A percentile compares a stretch with the other conserved stretches of the same genome.
Conservation (phyloP, 2,329 filamentous ascomycete species). For the Ceratocystis harringtonii region DNA sequence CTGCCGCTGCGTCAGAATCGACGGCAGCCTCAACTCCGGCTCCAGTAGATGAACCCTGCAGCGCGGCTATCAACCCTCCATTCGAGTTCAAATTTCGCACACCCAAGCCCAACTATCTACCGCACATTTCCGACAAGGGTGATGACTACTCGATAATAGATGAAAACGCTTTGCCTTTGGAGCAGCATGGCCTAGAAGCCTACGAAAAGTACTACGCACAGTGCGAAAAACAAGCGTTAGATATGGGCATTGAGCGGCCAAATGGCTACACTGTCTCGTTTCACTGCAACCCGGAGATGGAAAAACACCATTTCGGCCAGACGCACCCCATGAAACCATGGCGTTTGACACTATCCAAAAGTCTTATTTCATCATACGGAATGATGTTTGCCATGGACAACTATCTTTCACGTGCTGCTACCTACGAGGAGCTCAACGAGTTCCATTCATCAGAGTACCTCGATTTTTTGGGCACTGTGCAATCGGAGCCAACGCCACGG, state of each 20-base stretch:
- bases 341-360: constrained; percentile 89
- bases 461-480: constrained; percentile 64
- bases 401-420: constrained; percentile 70
- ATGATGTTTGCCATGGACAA: constrained; percentile 96
- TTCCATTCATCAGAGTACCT: constrained; percentile 88
- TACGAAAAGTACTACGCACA: constrained; percentile 43
- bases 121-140: constrained; percentile 38
- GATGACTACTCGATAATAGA: constrained; percentile 37
- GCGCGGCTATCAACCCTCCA: constrained; percentile 27
- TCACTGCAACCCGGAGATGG: constrained; percentile 87
- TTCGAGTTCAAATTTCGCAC: constrained; percentile 35
- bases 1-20: constrained; percentile 3
- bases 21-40: constrained; percentile 10
- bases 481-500: constrained; percentile 46
- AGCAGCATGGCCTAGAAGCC: constrained; percentile 36
- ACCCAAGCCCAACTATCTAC: constrained; percentile 46
- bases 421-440: constrained; percentile 68
- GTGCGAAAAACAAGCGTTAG: constrained; percentile 40
- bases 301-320: constrained; percentile 92
- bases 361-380: constrained; percentile 84
- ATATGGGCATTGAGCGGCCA: constrained; percentile 60
- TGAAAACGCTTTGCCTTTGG: constrained; percentile 37
- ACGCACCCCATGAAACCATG: constrained; percentile 99
- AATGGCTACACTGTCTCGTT: constrained; percentile 86
- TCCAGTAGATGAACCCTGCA: constrained; percentile 15